phyloP scores from a whole-genome alignment of 2,329 filamentous ascomycete genomes.

The Zasmidium cellare region DNA sequence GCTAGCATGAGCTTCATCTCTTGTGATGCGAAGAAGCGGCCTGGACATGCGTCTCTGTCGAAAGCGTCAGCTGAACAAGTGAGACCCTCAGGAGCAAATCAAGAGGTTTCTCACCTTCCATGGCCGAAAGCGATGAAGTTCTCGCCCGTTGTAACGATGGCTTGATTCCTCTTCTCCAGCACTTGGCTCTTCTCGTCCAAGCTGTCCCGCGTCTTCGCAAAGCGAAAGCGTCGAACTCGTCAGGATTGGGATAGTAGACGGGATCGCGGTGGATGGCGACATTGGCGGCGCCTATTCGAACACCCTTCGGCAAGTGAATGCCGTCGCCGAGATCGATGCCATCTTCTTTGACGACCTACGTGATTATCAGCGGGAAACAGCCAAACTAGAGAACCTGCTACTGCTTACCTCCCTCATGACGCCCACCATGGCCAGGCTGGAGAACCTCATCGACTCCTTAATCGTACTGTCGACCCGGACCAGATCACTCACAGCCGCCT shows the following conservation, averaged over 20 bases:
- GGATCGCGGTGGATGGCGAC: slow-evolving; percentile 29
- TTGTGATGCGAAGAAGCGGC: slow-evolving; percentile 48
- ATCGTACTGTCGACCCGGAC: slow-evolving; percentile 28
- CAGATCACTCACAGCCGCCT: slow-evolving; percentile 23
- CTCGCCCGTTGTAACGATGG: slow-evolving; percentile 22
- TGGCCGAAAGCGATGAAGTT: slow-evolving; percentile 16
- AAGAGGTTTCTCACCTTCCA: too few relatives aligned
- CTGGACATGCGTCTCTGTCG: slow-evolving; percentile 28
- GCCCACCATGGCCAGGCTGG: slow-evolving; percentile 13
- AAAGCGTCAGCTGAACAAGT: too few relatives aligned
- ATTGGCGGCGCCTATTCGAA: slow-evolving; percentile 23
- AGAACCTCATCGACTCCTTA: slow-evolving; percentile 29
- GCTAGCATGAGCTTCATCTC: slow-evolving; percentile 50
- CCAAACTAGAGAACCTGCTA: slow-evolving; percentile 15
- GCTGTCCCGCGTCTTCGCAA: slow-evolving; percentile 11
- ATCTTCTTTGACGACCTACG: slow-evolving; percentile 23
- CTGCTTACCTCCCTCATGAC: slow-evolving; percentile 22
- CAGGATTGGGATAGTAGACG: slow-evolving; percentile 23
- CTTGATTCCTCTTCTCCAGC: slow-evolving; percentile 16
- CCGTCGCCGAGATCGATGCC: slow-evolving; percentile 29
- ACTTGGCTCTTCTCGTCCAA: slow-evolving; percentile 3
- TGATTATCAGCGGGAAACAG: slow-evolving; percentile 23
- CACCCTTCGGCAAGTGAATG: slow-evolving; percentile 21
- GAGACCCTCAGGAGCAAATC: background rate
- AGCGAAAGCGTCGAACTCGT: slow-evolving; percentile 28